These are phyloP conservation scores for Debaryomycetaceae sp. DNA, from an alignment of 1,139 yeast genomes.

Conservation along the genomic window DNA sequence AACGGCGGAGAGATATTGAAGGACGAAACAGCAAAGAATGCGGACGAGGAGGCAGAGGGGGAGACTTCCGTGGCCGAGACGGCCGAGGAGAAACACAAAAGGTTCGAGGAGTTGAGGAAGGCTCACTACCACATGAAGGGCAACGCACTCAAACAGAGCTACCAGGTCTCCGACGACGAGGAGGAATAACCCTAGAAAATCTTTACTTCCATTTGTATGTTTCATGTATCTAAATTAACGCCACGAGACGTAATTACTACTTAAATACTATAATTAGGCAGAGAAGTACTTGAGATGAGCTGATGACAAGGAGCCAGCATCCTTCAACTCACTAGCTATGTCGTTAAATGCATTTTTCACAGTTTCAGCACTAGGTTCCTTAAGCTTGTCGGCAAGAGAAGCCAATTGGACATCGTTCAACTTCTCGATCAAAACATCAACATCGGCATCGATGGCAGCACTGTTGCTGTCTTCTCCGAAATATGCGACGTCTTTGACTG, in stretches of 20 bases:
- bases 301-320: constrained; percentile 29
- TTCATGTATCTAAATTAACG: background rate
- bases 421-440: constrained; percentile 73
- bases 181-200: constrained; percentile 8
- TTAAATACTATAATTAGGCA: background rate
- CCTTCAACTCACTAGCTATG: constrained; percentile 40
- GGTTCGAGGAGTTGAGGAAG: constrained; percentile 74
- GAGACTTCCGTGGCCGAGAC: constrained; percentile 34
- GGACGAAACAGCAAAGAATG: constrained; percentile 16
- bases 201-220: background rate
- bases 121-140: constrained; percentile 74
- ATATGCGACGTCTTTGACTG: constrained; percentile 81
- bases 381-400: constrained; percentile 61
- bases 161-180: constrained; percentile 30
- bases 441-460: constrained; percentile 69
- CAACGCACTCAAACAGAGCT: constrained; percentile 41
- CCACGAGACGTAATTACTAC: background rate
- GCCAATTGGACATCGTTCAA: constrained; percentile 75
- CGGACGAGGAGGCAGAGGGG: constrained; percentile 14
- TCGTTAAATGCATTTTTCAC: constrained; percentile 52
- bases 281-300: constrained; percentile 35
- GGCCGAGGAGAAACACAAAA: constrained; percentile 60
- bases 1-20: constrained; percentile 37
- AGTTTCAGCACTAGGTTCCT: constrained; percentile 47
- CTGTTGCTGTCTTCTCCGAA: constrained; percentile 74